These are phyloP conservation scores for Diatrype stigma DNA, from an alignment of 2,329 filamentous ascomycete genomes.

Conservation along the genomic window DNA sequence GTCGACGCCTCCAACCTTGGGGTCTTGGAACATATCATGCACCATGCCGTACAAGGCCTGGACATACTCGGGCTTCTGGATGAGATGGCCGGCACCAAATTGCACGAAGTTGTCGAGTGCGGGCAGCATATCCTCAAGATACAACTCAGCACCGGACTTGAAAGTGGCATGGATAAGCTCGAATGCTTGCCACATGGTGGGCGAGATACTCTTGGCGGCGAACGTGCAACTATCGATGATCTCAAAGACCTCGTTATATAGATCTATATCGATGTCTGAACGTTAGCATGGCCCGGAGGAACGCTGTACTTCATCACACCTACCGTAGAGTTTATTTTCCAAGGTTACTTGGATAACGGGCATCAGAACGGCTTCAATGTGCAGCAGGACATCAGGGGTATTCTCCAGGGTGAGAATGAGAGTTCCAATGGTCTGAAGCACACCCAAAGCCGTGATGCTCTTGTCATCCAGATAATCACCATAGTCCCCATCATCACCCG, in stretches of 20 bases:
- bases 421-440: constrained; percentile 95
- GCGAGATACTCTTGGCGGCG: constrained; percentile 89
- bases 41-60: constrained; percentile 92
- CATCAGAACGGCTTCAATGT: constrained; percentile 94
- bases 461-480: constrained; percentile 96
- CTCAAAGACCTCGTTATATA: constrained; percentile 98
- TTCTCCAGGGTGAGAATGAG: constrained; percentile 95
- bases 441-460: constrained; percentile 93
- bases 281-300: constrained; percentile 13
- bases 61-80: constrained; percentile 81
- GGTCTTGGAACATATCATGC: constrained; percentile 86
- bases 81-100: constrained; percentile 76
- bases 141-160: constrained; percentile 93
- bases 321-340: constrained; percentile 94
- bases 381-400: constrained; percentile 89
- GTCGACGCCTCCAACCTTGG: constrained; percentile 89
- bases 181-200: constrained; percentile 98
- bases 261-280: constrained; percentile 46
- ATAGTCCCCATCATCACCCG: constrained; percentile 72
- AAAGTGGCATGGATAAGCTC: constrained; percentile 95
- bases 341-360: constrained; percentile 94
- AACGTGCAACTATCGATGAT: constrained; percentile 99
- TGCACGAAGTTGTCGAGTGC: constrained; percentile 97
- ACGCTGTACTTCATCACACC: constrained; percentile 19
- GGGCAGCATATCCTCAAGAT: constrained; percentile 97